Percentiles rank a stretch among this genome's conserved stretches.
These are phyloP conservation scores for Phyllosticta citrichinensis DNA, from an alignment of 2,329 filamentous ascomycete species.

Conservation along the genomic window DNA sequence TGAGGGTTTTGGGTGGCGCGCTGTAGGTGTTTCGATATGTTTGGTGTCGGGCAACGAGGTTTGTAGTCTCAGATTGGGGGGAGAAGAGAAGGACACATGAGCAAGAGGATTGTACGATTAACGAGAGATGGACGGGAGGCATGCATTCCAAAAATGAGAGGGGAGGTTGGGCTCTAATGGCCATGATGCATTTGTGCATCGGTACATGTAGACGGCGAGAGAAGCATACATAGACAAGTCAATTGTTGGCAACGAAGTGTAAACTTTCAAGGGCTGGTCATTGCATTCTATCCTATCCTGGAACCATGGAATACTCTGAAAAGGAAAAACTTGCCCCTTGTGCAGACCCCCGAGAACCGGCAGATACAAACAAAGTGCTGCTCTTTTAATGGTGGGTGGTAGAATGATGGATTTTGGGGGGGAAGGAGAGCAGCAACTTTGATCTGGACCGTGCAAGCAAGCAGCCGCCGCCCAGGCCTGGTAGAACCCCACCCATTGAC, in stretches of 20 bases:
- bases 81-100: no score
- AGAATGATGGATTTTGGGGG: not conserved
- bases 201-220: no score
- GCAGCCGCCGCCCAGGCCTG: not conserved
- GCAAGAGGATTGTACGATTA: not conserved
- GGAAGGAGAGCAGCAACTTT: not conserved
- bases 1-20: slow-evolving; percentile 76
- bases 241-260: no score
- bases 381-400: not conserved
- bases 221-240: not conserved
- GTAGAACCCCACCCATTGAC: not conserved
- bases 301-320: not conserved
- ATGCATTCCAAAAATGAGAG: no score
- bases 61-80: no score
- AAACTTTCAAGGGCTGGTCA: no score
- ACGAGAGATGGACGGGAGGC: no score
- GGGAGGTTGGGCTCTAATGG: no score
- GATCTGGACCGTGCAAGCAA: not conserved
- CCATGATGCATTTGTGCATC: no score
- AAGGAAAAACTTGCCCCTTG: not conserved
- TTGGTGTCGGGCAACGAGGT: no score
- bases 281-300: no score
- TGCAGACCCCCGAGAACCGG: not conserved
- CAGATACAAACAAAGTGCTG: not conserved
- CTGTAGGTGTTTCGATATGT: slow-evolving; percentile 38